A percentile compares a stretch with the other conserved stretches of the same genome.
Conservation (phyloP, 176 grass and related monocot species). For the Aechmea fasciata region DNA sequence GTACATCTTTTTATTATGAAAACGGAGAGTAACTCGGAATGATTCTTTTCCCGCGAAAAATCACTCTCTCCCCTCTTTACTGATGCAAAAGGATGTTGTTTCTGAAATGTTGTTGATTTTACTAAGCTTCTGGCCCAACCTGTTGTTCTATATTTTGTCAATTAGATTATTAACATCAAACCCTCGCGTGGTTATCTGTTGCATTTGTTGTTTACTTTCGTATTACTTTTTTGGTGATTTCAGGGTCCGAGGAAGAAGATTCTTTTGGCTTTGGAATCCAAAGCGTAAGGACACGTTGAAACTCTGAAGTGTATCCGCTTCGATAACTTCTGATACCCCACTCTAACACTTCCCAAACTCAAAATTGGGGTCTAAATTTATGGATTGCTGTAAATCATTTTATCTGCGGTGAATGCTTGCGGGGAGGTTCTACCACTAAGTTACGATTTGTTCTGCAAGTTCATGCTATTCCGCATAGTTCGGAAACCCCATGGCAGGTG, state of each 20-base stretch:
- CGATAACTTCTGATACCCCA: background rate
- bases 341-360: background rate
- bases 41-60: too few species aligned
- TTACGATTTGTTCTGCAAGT: background rate
- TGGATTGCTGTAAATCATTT: background rate
- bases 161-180: conserved; percentile 2
- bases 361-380: background rate
- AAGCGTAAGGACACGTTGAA: conserved; percentile 28
- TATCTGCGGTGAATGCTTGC: background rate
- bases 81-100: too few species aligned
- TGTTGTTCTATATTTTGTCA: background rate
- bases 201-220: background rate
- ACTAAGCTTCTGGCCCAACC: too few species aligned
- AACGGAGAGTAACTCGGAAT: too few species aligned
- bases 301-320: too few species aligned
- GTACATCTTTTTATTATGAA: too few species aligned
- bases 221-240: conserved; percentile 3
- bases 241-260: conserved; percentile 99
- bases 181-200: background rate
- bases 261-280: conserved; percentile 69
- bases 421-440: background rate
- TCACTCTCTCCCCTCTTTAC: too few species aligned
- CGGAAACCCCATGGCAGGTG: too few species aligned
- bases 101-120: too few species aligned
- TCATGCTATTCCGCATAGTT: background rate